These are phyloP conservation scores for Alternaria hordeiaustralica DNA, from an alignment of 2,329 filamentous ascomycete genomes.

Conservation along the genomic window DNA sequence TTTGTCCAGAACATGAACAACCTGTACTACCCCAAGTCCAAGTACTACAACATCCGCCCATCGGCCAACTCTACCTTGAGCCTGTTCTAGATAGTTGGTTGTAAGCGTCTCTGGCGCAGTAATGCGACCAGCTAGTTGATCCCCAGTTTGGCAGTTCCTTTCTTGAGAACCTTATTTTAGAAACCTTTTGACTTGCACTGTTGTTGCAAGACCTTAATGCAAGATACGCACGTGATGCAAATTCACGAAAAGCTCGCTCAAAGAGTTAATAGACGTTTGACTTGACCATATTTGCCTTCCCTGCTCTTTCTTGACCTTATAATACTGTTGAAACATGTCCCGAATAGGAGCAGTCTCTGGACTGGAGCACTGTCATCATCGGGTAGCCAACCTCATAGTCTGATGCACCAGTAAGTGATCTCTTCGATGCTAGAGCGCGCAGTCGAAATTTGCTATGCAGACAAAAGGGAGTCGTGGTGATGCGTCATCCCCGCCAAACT, in stretches of 20 bases:
- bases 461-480: background rate
- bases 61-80: slow-evolving; percentile 2
- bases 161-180: background rate
- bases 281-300: background rate
- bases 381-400: background rate
- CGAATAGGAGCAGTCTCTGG: background rate
- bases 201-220: background rate
- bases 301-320: background rate
- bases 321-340: background rate
- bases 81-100: background rate
- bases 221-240: background rate
- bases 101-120: background rate
- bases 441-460: background rate
- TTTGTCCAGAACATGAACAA: slow-evolving; percentile 19
- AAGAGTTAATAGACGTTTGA: background rate
- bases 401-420: background rate
- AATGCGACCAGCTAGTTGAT: background rate
- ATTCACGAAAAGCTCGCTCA: background rate
- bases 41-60: slow-evolving; percentile 30
- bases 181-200: background rate
- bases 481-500: slow-evolving; percentile 3
- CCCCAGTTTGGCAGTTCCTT: background rate
- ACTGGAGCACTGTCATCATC: background rate
- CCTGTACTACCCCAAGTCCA: slow-evolving; percentile 30
- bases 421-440: background rate